Base-by-base conservation (phyloP, 768 basidiomycete genomes). In the Floccularia luteovirens region DNA sequence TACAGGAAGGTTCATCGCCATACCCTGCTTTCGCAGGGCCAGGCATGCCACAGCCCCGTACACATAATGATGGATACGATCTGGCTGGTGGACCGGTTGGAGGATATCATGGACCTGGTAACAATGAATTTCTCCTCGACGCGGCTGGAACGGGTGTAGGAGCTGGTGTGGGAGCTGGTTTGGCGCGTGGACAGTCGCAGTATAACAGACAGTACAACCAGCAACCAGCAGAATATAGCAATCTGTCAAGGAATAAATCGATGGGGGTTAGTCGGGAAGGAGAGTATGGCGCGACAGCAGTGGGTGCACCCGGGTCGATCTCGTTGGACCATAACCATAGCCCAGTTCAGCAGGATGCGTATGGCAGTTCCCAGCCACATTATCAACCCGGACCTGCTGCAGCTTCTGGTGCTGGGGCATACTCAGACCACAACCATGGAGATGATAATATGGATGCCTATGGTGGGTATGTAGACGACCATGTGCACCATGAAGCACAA, bases 1-100 rank as follows among this genome's bases (percentile, higher is more conserved):
- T 69, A 24, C 55, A 61, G 23, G 66, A 69, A 4, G 66, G 66
- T 0, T 41, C 54, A 0, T 45, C 58, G 12, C 67, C 67, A 3
- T 69, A 69, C 38, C 52, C 65, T 8, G 64, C 63, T 2, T 66
- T 69, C 31, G 63, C 61, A 1, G 60, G 49, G 7, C 59, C 59
- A 28, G 31, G 0, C 19, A 22, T n/a, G 36, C 32, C 2, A 28
- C 36, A 6, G 31, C 22, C 14, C 41, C 36, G 27, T 38, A 31
- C 28, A 4, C 32, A 34, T 20, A n/a, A 41, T 12, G 36, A 37
- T 23, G 36, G 36, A 5, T 41, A 25, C 19, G 31, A 34, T 17
- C 32, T 34, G 8, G 32, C 31, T 5, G 28, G 39, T 12, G 39
- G 39, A 14, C 27, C 31, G 19, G 17, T 19, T 10, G 3, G n/a